Percentiles rank a stretch among this genome's conserved stretches.
Evolutionary conservation across 176 grass and related monocot species (phyloP).

Genomic region (Musa schizocarpa): DNA sequence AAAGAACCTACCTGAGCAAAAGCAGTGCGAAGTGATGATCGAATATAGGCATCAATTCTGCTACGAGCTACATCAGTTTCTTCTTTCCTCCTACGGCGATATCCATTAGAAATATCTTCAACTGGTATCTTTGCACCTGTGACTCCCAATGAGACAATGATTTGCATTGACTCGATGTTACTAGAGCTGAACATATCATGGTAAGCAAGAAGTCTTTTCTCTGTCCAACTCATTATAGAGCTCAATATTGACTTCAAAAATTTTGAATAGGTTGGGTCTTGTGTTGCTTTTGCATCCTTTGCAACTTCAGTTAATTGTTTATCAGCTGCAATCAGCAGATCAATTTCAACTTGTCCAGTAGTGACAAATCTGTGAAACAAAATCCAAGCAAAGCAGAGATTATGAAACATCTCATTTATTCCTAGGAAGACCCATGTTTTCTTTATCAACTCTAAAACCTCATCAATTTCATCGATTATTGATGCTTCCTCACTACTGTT

Average conservation of each 20-base stretch:
- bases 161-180: conserved; percentile 92
- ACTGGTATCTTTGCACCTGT: conserved; percentile 69
- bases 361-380: conserved; percentile 75
- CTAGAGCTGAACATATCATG: conserved; percentile 75
- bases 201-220: conserved; percentile 90
- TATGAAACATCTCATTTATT: conserved; percentile 78
- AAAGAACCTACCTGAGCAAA: conserved; percentile 73
- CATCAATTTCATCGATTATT: conserved; percentile 87
- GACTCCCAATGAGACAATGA: conserved; percentile 77
- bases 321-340: conserved; percentile 71
- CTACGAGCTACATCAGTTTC: conserved; percentile 64
- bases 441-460: conserved; percentile 88
- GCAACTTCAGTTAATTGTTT: conserved; percentile 79
- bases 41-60: conserved; percentile 78
- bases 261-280: conserved; percentile 89
- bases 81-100: conserved; percentile 72
- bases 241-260: conserved; percentile 77
- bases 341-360: conserved; percentile 62
- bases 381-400: conserved; percentile 95
- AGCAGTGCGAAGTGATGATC: conserved; percentile 86
- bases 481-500: conserved; percentile 47
- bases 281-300: conserved; percentile 79
- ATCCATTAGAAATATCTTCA: conserved; percentile 91
- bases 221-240: conserved; percentile 93
- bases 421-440: conserved; percentile 91